Base-by-base conservation (phyloP, 2,329 filamentous ascomycete genomes). In the Ophiosphaerella korrae region DNA sequence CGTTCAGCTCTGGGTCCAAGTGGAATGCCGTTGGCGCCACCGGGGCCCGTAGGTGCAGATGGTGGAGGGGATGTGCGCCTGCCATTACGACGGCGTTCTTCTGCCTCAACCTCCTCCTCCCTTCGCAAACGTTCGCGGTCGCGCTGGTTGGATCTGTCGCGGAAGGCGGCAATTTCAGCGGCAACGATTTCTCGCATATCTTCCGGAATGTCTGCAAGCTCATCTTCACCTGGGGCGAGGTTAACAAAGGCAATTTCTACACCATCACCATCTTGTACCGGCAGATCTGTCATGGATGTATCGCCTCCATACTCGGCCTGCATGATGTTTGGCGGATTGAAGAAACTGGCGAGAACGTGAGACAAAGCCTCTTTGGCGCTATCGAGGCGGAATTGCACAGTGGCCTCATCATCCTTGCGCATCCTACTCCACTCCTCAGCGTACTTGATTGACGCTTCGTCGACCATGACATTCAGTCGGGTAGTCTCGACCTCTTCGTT, bases 121-220 rank as follows among this genome's bases (percentile, higher is more conserved):
- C 88, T 82, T 67, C 87, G 87, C 32, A 96, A 77, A 3, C 94
- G 88, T 73, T 99, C 94, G 67, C 95, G 78, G 68, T 99, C 94
- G 34, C 93, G 84, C 54, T 89, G 86, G 52, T 87, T 96, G 62
- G 93, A 97, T 16, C 93, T 84, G 60, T 99, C 94, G 58, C 94
- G 84, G 78, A 99, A 99, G 0, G 92, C 90, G 0, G 91, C 87
- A 65, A 99, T 99, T 72, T 99, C 95, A 50, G 88, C 88, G 0
- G 94, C 90, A 13, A 99, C 94, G 0, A 91, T 92, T 70, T 96
- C 94, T 21, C 94, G 87, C 91, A 96, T 95, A 70, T 97, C 94
- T 1, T 90, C 88, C 0, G 94, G 94, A 41, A 99, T 97, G 66
- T 99, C 94, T 16, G 92, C 88, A 38, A 99, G 80, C 68, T 99